phyloP scores from a whole-genome alignment of 179 eudicot species.

The Spinacia oleracea region DNA sequence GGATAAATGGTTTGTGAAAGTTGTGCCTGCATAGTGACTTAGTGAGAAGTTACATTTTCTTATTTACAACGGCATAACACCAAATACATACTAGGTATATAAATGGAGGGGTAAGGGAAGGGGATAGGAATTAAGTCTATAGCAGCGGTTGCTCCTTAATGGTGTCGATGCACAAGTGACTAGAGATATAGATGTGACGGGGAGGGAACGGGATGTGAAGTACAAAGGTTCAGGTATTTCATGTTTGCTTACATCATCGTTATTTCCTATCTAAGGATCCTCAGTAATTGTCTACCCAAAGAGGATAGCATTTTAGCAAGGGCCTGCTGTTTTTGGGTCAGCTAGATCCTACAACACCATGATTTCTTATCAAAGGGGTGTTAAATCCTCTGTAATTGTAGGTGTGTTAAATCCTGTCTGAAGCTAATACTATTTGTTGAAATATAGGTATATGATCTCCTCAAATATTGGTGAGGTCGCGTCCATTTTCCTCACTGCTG shows the following conservation, averaged over 20 bases:
- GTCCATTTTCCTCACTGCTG: constrained; percentile 85
- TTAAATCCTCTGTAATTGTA: background rate
- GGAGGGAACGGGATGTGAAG: background rate
- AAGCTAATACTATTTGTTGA: constrained; percentile 14
- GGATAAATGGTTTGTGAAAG: background rate
- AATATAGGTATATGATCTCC: constrained; percentile 88
- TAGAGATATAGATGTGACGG: background rate
- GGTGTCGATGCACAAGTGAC: background rate
- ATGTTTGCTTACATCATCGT: background rate
- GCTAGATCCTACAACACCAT: background rate
- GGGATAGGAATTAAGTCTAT: background rate
- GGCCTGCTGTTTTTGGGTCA: background rate
- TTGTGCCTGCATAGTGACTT: background rate
- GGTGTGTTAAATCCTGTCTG: background rate
- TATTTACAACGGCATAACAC: background rate
- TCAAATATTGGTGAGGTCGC: constrained; percentile 98
- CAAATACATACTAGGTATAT: background rate
- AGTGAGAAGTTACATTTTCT: too few species aligned
- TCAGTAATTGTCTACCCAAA: background rate
- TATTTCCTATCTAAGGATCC: background rate
- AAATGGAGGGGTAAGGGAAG: background rate
- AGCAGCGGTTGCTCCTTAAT: background rate
- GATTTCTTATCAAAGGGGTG: background rate
- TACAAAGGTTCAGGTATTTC: background rate
- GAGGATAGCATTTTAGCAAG: background rate